Evolutionary conservation across 2,329 filamentous ascomycete species (phyloP).

Genomic region (Tolypocladium tundrense): DNA sequence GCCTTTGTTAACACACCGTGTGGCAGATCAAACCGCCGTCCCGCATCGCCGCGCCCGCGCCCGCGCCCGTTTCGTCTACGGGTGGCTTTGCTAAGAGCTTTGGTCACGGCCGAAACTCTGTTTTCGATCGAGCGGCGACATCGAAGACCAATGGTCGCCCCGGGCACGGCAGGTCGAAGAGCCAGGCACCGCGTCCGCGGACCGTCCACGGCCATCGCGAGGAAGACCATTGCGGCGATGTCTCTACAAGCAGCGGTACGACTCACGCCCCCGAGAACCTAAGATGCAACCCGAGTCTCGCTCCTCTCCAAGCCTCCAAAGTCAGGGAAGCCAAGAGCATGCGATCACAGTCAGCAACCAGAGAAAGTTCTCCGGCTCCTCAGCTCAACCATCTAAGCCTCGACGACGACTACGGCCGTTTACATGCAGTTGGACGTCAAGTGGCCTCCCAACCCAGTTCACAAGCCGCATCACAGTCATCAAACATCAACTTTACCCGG

Average conservation of each 20-base stretch:
- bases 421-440: conserved; percentile 27
- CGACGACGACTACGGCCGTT: conserved; percentile 14
- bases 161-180: conserved; percentile 33
- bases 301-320: conserved; percentile 7
- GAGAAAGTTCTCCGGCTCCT: conserved; percentile 34
- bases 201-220: conserved; percentile 31
- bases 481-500: conserved; percentile 17
- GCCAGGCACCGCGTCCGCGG: conserved; percentile 24
- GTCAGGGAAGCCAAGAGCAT: conserved; percentile 14
- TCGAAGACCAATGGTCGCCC: conserved; percentile 33
- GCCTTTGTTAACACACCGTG: not conserved
- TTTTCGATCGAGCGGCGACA: conserved; percentile 39
- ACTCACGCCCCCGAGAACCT: conserved; percentile 2
- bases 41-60: conserved; percentile 27
- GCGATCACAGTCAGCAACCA: conserved; percentile 18
- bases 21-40: conserved; percentile 27
- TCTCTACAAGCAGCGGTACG: conserved; percentile 23
- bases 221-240: conserved; percentile 26
- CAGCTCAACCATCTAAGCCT: conserved; percentile 30
- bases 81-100: conserved; percentile 47
- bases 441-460: conserved; percentile 26
- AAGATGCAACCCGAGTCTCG: not conserved
- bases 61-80: conserved; percentile 15
- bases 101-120: conserved; percentile 40
- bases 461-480: not conserved